Base-by-base conservation (phyloP, 2,329 filamentous ascomycete genomes). In the Apiospora aurea region DNA sequence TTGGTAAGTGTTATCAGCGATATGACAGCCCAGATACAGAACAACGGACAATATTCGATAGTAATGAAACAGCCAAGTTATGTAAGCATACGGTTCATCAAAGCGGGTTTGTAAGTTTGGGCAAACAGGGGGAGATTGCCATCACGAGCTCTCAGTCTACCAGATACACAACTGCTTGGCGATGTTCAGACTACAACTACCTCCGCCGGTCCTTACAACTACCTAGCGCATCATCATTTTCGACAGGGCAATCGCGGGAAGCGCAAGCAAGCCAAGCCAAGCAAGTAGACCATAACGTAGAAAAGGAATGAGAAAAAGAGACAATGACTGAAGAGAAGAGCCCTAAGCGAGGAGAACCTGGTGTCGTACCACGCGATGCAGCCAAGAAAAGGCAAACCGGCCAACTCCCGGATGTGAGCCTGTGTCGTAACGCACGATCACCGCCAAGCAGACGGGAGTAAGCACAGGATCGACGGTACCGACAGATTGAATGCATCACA, bases 401-500 rank as follows among this genome's bases (percentile, higher is more conserved):
- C 11, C 57, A 41, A 64, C 38, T 64, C 57, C 18, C 34, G 34
- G 29, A 41, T n/a, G 21, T 4, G 18, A 18, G 34, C 16, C 10
- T 64, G 57, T 24, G 57, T 41, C 29, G 57, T 41, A 64, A 34
- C 57, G 57, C 57, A 64, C 34, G 34, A 64, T 64, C 34, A 64
- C 29, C 57, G 57, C 57, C 57, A 64, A 64, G 57, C 34, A 64
- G 57, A n/a, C 18, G 57, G 57, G 34, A 64, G 57, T 41, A 64
- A 64, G 57, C 57, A 64, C 57, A 64, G 18, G 57, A 64, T 64
- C 57, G 57, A 64, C 57, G 34, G 34, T n/a, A 64, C 57, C 57
- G 57, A 41, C 34, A 64, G 29, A 2, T 41, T 14, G 21, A 24
- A 41, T 64, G 57, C 57, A 64, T 41, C 57, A 24, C 29, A 41